These are phyloP conservation scores for Acer negundo DNA, from an alignment of 345 rosid species.

Conservation along the genomic window DNA sequence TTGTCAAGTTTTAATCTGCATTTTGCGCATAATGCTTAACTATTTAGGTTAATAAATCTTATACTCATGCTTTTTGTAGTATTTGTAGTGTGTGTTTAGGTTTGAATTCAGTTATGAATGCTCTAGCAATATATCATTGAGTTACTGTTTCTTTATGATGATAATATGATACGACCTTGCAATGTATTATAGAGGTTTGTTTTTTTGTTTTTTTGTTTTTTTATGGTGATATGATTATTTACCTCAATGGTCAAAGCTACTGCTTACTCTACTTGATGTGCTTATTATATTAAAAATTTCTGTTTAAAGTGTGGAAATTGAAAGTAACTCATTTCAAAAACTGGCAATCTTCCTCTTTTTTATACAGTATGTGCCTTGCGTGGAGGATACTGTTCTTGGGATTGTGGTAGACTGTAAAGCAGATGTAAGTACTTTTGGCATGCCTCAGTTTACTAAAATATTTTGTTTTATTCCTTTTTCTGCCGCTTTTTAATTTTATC, in stretches of 20 bases:
- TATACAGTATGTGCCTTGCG: conserved; percentile 70
- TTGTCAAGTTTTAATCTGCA: background rate
- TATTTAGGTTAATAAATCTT: background rate
- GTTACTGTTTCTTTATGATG: background rate
- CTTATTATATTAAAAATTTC: background rate
- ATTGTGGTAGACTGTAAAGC: conserved; percentile 74
- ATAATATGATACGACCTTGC: background rate
- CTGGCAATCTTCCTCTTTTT: conserved; percentile 6
- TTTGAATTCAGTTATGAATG: background rate
- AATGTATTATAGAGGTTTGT: background rate
- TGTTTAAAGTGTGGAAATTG: background rate
- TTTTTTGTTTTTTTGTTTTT: background rate
- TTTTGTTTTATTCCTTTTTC: background rate
- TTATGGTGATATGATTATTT: background rate
- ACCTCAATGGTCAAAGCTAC: background rate
- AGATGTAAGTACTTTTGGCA: conserved; percentile 57
- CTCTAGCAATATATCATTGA: background rate
- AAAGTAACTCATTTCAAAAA: background rate
- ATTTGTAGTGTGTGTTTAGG: background rate
- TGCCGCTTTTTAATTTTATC: background rate
- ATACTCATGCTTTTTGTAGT: background rate
- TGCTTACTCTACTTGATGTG: background rate
- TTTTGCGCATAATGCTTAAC: background rate
- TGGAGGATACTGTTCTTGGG: conserved; percentile 79
- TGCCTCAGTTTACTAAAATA: conserved; percentile 1